These are phyloP conservation scores for Saccharomyces hybrid DNA, from an alignment of 1,139 yeast genomes.

Conservation along the genomic window DNA sequence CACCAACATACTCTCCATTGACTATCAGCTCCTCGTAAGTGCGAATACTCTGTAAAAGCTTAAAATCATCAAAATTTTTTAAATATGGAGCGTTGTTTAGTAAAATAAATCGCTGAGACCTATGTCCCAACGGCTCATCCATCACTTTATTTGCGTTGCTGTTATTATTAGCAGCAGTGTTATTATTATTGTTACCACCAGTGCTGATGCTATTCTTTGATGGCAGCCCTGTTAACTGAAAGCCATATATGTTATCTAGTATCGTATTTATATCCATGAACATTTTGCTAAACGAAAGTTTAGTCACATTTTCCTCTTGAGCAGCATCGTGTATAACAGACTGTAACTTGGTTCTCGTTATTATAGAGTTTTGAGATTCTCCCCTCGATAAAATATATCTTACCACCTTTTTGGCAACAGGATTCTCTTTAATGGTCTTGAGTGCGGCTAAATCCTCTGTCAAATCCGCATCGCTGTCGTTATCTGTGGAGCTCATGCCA, in stretches of 20 bases:
- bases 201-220: slow-evolving; percentile 6
- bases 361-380: slow-evolving; percentile 20
- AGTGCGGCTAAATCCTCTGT: neutral
- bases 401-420: slow-evolving; percentile 17
- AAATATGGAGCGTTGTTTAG: slow-evolving; percentile 14
- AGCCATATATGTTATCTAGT: slow-evolving; percentile 23
- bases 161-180: neutral
- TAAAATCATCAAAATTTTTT: slow-evolving; percentile 13
- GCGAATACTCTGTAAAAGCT: slow-evolving; percentile 12
- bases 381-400: slow-evolving; percentile 18
- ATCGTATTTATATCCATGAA: slow-evolving; percentile 15
- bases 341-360: slow-evolving; percentile 17
- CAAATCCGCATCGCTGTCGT: neutral
- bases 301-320: slow-evolving; percentile 15
- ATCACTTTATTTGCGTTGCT: neutral
- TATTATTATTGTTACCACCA: neutral
- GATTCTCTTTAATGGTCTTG: neutral
- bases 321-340: slow-evolving; percentile 16
- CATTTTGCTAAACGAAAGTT: slow-evolving; percentile 12
- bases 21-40: slow-evolving; percentile 13
- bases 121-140: slow-evolving; percentile 8
- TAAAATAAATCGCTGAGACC: slow-evolving; percentile 20
- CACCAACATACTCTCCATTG: slow-evolving; percentile 18
- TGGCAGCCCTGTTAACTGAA: slow-evolving; percentile 16
- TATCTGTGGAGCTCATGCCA: neutral